Base-by-base conservation (phyloP, 2,329 filamentous ascomycete species). In the Xylariaceae sp. region DNA sequence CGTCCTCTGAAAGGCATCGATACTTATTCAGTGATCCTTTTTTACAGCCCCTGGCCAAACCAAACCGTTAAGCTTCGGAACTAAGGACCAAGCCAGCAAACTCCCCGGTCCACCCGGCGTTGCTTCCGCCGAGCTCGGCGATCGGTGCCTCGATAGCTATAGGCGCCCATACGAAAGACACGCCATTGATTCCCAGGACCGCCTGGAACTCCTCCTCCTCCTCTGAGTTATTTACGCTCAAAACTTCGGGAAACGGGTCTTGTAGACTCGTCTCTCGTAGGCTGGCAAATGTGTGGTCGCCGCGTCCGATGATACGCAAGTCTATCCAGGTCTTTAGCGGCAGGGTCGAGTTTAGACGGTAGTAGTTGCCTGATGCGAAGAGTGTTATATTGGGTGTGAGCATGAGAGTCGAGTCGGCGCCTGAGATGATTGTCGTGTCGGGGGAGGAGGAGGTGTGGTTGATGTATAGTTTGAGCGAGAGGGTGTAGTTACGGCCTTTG, bases 401-500 rank as follows among this genome's bases (percentile, higher is more conserved):
- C 65, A 73, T 61, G n/a, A 81, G 75, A 3, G 68, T 68, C 4
- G 77, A 82, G 65, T 78, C 80, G 2, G 59, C 64, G 16, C 77
- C 79, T 1, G 71, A 66, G n/a, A 81, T 69, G 16, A 81, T 67
- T 2, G 71, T 76, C 0, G 74, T 75, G 28, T 76, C 75, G 2
- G 65, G 11, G 6, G 39, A 69, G 2, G n/a, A n/a, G n/a, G n/a
- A n/a, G n/a, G n/a, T n/a, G 7, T 37, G 28, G n/a, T 68, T 61
- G 7, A 76, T 34, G 14, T 63, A 70, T 5, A 82, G 62, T 0
- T 73, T 70, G 12, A 86, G 73, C 0, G 77, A 74, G 1, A 87
- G 74, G 0, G 79, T 83, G 67, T 86, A 86, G 64, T 85, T 75
- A 55, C 81, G 75, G 2, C 84, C 84, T 65, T 86, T 87, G 29